These are phyloP conservation scores for Przewalskia tangutica DNA, from an alignment of 257 asterid species.

Conservation along the genomic window DNA sequence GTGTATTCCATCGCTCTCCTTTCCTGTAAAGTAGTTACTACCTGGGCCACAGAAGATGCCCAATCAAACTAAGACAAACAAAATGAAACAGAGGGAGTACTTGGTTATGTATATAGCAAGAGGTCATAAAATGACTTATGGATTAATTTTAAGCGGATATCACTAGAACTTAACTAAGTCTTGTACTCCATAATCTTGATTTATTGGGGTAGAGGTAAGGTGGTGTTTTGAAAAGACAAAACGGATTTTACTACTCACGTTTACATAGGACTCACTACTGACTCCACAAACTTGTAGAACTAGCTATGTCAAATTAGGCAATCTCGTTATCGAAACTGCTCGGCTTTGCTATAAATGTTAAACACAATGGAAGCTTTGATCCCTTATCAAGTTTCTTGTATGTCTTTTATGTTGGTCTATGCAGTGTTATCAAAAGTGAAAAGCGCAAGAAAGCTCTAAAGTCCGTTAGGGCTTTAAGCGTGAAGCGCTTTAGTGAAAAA, in stretches of 20 bases:
- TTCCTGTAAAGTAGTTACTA: too few species aligned
- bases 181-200: background rate
- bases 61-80: too few species aligned
- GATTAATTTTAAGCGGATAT: background rate
- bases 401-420: background rate
- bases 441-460: too few species aligned
- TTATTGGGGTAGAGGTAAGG: background rate
- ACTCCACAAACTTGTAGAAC: background rate
- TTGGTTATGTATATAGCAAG: background rate
- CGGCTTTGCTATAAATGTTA: background rate
- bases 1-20: too few species aligned
- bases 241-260: background rate
- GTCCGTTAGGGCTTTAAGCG: too few species aligned
- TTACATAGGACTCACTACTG: background rate
- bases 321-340: background rate
- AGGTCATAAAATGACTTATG: background rate
- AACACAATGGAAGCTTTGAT: background rate
- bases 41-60: too few species aligned
- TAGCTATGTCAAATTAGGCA: background rate
- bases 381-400: background rate
- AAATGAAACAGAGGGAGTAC: too few species aligned
- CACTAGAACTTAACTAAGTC: background rate
- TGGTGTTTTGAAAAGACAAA: background rate
- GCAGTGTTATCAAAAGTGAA: too few species aligned
- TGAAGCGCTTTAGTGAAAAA: too few species aligned